Evolutionary conservation across 2,329 filamentous ascomycete genomes (phyloP), one percentile per base, ranked within the genome.

Genomic region (Fusarium solani-melongenae): DNA sequence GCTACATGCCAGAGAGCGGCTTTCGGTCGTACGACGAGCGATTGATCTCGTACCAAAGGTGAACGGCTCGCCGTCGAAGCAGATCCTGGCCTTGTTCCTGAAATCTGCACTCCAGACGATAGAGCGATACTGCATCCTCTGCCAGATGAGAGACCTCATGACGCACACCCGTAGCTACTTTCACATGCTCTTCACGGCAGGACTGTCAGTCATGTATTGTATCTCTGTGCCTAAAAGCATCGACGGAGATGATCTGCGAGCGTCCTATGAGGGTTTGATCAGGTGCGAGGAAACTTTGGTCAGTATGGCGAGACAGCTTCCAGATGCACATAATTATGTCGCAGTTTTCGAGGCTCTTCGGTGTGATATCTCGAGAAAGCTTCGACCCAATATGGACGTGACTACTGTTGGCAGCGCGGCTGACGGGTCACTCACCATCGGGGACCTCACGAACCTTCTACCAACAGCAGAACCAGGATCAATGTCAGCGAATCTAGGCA

Each of bases 121-220:
- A 6, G 67, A 80, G 3, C 68, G 81, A 0, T 87, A 86, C 67
- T 80, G 80, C 5, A 69, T 72, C 6, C 72, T 87, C 17, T 83
- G 79, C 38, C 73, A 81, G 5, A 76, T 77, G 3, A 77, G 77
- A 3, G 36, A 39, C 0, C 77, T 79, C 14, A 83, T 86, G 38
- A 85, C 83, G 0, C 84, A 82, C 62, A 86, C 85, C 0, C 77
- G 85, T n/a, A 85, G 83, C 53, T 87, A 87, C 67, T 87, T 87
- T 29, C 85, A 87, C 59, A 82, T 84, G 55, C 81, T 87, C 4
- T 86, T 86, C 55, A 84, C 84, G 0, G 84, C 84, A 4, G 85
- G 84, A 0, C 66, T 87, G 0, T 82, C 79, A 6, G 76, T 84
- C 1, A 80, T 84, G 64, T 81, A 78, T 65, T 76, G 76, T 59